These are phyloP conservation scores for Alternaria tenuissima DNA, from an alignment of 2,329 filamentous ascomycete genomes.

Conservation along the genomic window DNA sequence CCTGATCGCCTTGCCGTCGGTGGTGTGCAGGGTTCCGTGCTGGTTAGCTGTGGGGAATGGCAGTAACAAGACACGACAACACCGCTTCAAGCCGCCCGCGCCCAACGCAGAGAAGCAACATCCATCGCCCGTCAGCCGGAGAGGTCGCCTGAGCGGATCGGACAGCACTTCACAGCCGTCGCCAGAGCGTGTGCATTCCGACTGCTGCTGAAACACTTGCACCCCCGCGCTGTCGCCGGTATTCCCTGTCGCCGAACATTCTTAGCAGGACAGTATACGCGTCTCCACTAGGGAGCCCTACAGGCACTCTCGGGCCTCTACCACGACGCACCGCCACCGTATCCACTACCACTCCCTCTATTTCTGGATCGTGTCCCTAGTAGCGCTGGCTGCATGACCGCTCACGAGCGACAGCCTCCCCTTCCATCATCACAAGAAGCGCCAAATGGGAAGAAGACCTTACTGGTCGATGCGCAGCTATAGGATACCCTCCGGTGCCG, in stretches of 20 bases:
- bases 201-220: slow-evolving; percentile 36
- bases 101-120: not conserved
- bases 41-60: slow-evolving; percentile 10
- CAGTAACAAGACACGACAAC: slow-evolving; percentile 18
- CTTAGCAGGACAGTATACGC: slow-evolving; percentile 37
- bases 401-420: slow-evolving; percentile 17
- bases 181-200: slow-evolving; percentile 5
- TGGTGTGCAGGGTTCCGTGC: slow-evolving; percentile 19
- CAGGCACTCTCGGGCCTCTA: slow-evolving; percentile 9
- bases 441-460: slow-evolving; percentile 43
- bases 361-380: not conserved
- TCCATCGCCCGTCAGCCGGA: not conserved
- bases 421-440: slow-evolving; percentile 26
- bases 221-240: slow-evolving; percentile 31
- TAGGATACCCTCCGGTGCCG: slow-evolving; percentile 42
- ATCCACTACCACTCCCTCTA: slow-evolving; percentile 12
- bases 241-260: slow-evolving; percentile 38
- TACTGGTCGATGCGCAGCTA: slow-evolving; percentile 45
- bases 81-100: slow-evolving; percentile 10
- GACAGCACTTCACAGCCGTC: not conserved
- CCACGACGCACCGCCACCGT: slow-evolving; percentile 1
- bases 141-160: not conserved
- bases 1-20: slow-evolving; percentile 24
- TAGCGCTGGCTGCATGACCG: slow-evolving; percentile 30
- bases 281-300: slow-evolving; percentile 25